Evolutionary conservation across 208 protist genomes (phyloP).

Genomic region (Leishmania mexicana): DNA sequence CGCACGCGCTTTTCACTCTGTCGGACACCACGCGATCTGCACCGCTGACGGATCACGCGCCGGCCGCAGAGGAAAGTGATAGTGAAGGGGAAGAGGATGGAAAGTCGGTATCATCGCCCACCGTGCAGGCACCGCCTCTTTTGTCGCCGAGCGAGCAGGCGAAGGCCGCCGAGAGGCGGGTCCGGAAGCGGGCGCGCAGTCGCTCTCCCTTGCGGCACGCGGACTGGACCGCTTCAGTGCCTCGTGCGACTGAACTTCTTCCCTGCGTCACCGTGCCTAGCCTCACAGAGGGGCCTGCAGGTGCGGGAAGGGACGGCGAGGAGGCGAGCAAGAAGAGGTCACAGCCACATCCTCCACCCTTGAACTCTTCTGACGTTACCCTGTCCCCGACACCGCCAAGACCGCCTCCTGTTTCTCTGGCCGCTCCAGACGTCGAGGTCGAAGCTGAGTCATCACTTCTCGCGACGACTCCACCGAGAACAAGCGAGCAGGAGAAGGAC

Average conservation of each 20-base stretch:
- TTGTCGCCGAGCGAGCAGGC: conserved; percentile 2
- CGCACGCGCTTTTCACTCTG: background rate
- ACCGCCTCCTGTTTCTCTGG: background rate
- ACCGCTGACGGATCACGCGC: background rate
- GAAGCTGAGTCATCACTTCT: background rate
- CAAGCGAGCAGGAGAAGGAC: background rate
- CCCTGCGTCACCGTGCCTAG: background rate
- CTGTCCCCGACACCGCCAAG: background rate
- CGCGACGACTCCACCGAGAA: background rate
- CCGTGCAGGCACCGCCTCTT: background rate
- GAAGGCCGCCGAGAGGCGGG: background rate
- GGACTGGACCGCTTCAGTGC: background rate
- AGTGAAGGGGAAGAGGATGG: background rate
- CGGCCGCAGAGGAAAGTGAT: background rate
- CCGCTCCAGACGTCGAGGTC: background rate
- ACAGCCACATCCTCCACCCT: background rate
- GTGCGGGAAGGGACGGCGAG: background rate
- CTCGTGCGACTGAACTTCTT: background rate
- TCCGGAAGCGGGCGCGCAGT: conserved; percentile 7
- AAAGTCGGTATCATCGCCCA: conserved; percentile 1
- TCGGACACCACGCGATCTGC: background rate
- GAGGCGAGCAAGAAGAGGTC: background rate
- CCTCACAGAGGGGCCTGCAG: background rate
- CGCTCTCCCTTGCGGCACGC: background rate
- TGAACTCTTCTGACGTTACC: background rate